A percentile compares a stretch with the other conserved stretches of the same genome.
phyloP scores from a whole-genome alignment of 257 asterid genomes.

The Primulina eburnea region DNA sequence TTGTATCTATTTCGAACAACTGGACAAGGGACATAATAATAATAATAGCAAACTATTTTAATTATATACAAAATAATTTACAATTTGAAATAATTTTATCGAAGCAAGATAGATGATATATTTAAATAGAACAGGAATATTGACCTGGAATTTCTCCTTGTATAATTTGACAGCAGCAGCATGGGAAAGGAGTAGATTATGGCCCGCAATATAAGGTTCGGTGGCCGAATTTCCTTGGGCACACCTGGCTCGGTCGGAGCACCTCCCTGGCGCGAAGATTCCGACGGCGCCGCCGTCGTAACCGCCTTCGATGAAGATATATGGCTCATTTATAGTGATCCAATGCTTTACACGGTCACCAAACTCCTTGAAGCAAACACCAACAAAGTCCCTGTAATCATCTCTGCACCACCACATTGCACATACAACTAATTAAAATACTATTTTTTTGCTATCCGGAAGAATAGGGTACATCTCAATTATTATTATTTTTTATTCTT shows the following conservation, averaged over 20 bases:
- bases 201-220: constrained; percentile 63
- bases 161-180: constrained; percentile 44
- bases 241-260: constrained; percentile 47
- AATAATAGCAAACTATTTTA: no score
- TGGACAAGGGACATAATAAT: no score
- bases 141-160: constrained; percentile 45
- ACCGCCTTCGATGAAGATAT: constrained; percentile 26
- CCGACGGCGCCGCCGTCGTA: constrained; percentile 46
- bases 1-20: no score
- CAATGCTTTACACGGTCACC: constrained; percentile 62
- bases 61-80: no score
- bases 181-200: constrained; percentile 50
- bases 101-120: not conserved
- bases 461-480: no score
- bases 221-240: constrained; percentile 43
- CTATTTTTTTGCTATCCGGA: no score
- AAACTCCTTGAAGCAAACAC: constrained; percentile 51
- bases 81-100: not conserved
- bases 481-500: no score
- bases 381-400: constrained; percentile 47
- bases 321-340: constrained; percentile 61
- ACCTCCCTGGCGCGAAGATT: constrained; percentile 45
- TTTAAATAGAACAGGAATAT: not conserved
- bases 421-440: no score
- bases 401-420: constrained; percentile 31